Percentiles rank a stretch among this genome's conserved stretches.
Conservation (phyloP, 2,329 filamentous ascomycete species). For the Septoria petroselini region DNA sequence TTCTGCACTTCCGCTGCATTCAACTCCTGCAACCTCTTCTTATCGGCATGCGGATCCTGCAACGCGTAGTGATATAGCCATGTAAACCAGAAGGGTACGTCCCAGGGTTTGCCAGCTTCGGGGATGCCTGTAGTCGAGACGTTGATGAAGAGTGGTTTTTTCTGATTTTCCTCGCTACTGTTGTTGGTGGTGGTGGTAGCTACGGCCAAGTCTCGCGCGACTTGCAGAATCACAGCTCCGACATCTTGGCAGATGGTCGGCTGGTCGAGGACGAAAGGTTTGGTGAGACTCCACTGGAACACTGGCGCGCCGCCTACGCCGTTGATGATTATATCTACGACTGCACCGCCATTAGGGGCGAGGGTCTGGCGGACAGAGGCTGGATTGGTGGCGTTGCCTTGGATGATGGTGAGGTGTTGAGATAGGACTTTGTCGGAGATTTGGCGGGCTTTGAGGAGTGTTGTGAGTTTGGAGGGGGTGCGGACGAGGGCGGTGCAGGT, state of each 20-base stretch:
- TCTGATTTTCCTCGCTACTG: slow-evolving; percentile 10
- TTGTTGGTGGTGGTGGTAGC: slow-evolving; percentile 6
- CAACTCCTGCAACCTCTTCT: slow-evolving; percentile 38
- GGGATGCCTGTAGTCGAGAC: slow-evolving; percentile 42
- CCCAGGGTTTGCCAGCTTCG: slow-evolving; percentile 29
- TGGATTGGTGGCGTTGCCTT: slow-evolving; percentile 48
- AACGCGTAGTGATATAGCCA: slow-evolving; percentile 40
- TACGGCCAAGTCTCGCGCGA: slow-evolving; percentile 28
- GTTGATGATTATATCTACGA: slow-evolving; percentile 47
- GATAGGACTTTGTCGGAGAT: slow-evolving; percentile 40
- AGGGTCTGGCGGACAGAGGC: slow-evolving; percentile 43
- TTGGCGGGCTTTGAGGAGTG: slow-evolving; percentile 43
- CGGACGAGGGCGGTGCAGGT: slow-evolving; percentile 50
- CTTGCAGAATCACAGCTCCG: slow-evolving; percentile 34
- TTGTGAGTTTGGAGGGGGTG: slow-evolving; percentile 49
- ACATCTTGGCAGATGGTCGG: slow-evolving; percentile 38
- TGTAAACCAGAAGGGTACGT: slow-evolving; percentile 38
- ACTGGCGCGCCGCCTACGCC: slow-evolving; percentile 46
- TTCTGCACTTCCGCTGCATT: slow-evolving; percentile 31
- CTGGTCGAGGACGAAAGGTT: slow-evolving; percentile 38
- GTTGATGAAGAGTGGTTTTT: slow-evolving; percentile 35
- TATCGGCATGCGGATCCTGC: slow-evolving; percentile 42
- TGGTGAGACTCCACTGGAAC: slow-evolving; percentile 28
- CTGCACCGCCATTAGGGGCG: slow-evolving; percentile 21
- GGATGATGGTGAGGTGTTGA: slow-evolving; percentile 47